Conservation (phyloP, 108 stramenopile species). For the Tribonema minus region DNA sequence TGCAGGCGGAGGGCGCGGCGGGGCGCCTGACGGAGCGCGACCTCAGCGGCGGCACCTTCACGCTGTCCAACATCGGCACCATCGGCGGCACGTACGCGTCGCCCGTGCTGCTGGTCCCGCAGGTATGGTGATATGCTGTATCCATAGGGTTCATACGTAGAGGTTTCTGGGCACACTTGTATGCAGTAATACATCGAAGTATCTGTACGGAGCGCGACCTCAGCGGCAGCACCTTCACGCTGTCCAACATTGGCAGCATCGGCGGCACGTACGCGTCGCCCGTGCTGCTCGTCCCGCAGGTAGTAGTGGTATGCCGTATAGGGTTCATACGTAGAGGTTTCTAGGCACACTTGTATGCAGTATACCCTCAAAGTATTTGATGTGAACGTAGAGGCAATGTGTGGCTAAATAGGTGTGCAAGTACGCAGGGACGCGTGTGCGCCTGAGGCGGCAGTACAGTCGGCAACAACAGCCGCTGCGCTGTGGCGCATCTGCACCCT, state of each 20-base stretch:
- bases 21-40: conserved; percentile 67
- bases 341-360: too few species aligned
- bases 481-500: too few species aligned
- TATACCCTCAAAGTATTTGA: neutral
- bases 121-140: conserved; percentile 14
- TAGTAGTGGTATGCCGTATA: too few species aligned
- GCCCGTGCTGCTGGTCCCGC: conserved; percentile 77
- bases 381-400: neutral
- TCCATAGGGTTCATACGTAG: too few species aligned
- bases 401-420: neutral
- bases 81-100: conserved; percentile 92
- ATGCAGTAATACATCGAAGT: too few species aligned
- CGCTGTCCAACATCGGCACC: conserved; percentile 61
- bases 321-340: too few species aligned
- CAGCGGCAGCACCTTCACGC: too few species aligned
- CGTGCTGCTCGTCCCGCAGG: conserved; percentile 71
- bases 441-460: too few species aligned
- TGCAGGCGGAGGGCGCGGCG: conserved; percentile 56
- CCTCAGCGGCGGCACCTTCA: conserved; percentile 28
- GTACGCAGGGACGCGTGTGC: neutral
- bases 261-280: conserved; percentile 92
- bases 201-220: too few species aligned
- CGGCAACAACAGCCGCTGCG: too few species aligned
- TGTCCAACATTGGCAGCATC: conserved; percentile 95
- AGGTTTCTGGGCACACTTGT: too few species aligned